phyloP scores from a whole-genome alignment of 768 basidiomycete genomes.

The Suillus fuscotomentosus region DNA sequence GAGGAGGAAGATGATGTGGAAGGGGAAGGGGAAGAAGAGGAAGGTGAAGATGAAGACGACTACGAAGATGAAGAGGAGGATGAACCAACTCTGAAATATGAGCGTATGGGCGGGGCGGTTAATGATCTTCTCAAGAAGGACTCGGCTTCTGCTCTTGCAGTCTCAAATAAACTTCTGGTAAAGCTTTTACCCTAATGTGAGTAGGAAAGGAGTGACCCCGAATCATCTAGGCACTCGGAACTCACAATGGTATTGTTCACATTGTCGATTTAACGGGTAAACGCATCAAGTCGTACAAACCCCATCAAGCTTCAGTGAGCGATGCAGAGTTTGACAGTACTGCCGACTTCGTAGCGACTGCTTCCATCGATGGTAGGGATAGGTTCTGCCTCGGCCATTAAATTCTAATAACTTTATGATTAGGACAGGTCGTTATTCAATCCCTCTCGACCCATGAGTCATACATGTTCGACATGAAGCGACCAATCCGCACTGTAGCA shows the following conservation, averaged over 20 bases:
- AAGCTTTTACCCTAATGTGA: neutral
- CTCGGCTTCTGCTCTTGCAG: conserved; percentile 78
- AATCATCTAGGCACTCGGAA: conserved; percentile 73
- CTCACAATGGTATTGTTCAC: conserved; percentile 91
- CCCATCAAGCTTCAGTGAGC: conserved; percentile 83
- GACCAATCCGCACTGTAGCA: conserved; percentile 87
- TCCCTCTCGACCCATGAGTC: conserved; percentile 77
- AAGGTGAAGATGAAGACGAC: conserved; percentile 38
- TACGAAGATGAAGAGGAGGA: conserved; percentile 78
- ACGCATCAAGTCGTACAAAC: conserved; percentile 86
- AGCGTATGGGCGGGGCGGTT: conserved; percentile 69
- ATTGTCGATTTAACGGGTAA: conserved; percentile 77
- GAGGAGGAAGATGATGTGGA: conserved; percentile 8
- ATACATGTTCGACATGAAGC: conserved; percentile 86
- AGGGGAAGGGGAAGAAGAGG: conserved; percentile 22
- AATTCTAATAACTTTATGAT: neutral
- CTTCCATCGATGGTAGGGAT: conserved; percentile 85
- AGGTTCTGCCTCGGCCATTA: neutral
- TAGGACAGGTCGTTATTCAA: conserved; percentile 90
- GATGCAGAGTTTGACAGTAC: conserved; percentile 84
- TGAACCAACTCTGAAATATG: conserved; percentile 91
- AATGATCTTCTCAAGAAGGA: conserved; percentile 86
- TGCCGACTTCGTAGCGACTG: conserved; percentile 87
- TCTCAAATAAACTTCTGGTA: conserved; percentile 75
- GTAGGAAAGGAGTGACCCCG: neutral